These are phyloP conservation scores for Sporothrix mexicana DNA, from an alignment of 2,329 filamentous ascomycete species.

Conservation along the genomic window DNA sequence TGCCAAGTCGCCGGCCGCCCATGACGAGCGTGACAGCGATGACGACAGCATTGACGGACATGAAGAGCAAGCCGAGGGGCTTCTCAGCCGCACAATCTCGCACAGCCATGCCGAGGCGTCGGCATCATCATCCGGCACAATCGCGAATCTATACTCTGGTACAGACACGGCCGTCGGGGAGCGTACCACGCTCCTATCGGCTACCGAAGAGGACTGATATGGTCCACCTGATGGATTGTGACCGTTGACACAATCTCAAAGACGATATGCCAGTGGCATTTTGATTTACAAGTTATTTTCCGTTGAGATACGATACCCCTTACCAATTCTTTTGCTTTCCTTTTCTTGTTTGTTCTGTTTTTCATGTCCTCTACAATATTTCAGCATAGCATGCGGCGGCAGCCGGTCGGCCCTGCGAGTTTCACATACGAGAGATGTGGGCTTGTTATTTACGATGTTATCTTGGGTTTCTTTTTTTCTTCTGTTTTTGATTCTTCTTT, in stretches of 20 bases:
- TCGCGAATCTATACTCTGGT: background rate
- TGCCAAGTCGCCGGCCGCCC: background rate
- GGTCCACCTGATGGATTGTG: too few species aligned
- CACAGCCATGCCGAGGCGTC: constrained; percentile 14
- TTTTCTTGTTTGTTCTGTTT: background rate
- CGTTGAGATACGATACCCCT: constrained; percentile 17
- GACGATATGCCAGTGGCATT: background rate
- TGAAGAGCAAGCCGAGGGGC: constrained; percentile 23
- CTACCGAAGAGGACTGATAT: constrained; percentile 10
- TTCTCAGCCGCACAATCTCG: constrained; percentile 11
- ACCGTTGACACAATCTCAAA: background rate
- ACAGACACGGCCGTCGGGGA: constrained; percentile 22
- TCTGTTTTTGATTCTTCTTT: background rate
- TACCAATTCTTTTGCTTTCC: background rate
- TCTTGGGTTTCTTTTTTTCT: background rate
- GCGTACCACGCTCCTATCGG: constrained; percentile 25
- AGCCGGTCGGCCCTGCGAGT: background rate
- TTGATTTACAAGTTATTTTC: background rate
- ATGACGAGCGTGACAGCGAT: too few species aligned
- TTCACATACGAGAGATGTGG: background rate
- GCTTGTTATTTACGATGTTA: background rate
- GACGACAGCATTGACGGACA: background rate
- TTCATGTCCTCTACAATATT: background rate
- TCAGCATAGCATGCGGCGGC: background rate
- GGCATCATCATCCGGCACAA: background rate